Evolutionary conservation across 495 filamentous ascomycete genomes (phyloP), one percentile per base, ranked within the genome.

Genomic region (Hypoxylon intermedium): DNA sequence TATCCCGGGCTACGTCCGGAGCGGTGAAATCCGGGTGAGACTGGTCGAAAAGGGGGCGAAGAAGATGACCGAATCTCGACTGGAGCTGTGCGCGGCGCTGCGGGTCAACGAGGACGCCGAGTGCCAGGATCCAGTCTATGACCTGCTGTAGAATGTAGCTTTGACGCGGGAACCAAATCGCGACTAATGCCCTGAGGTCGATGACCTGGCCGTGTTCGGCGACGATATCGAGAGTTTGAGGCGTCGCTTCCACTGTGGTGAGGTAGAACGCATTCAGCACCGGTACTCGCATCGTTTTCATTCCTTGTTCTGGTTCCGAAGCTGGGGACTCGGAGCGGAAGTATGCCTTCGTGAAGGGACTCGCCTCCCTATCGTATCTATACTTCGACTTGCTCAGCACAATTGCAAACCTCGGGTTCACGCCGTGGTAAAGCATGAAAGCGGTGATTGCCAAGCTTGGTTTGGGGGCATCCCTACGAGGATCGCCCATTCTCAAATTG

Each of bases 401-500:
- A 9, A 60, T 6, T 24, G 50, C 3, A 24, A 61, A 61, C 9
- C 50, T 34, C 12, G 58, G 58, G 26, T 61, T 61, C 13, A 16
- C 50, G n/a, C 58, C 58, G 12, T 61, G 16, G 24, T 43, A 61
- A 0, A 61, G 51, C 58, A 61, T 49, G 28, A 61, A 50, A 2
- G 58, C 57, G 13, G 49, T 13, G 26, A 21, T 5, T 23, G 19
- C 6, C 13, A 54, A 9, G 5, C 0, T 11, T 6, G 49, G 42
- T 23, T 26, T 26, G 7, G 24, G n/a, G n/a, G n/a, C n/a, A n/a
- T n/a, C 24, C 24, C 24, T 26, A 7, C 7, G n/a, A n/a, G n/a
- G n/a, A n/a, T n/a, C n/a, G n/a, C n/a, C n/a, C n/a, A 9, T 9
- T 2, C 31, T 11, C 5, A 19, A 9, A 18, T 5, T 5, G 3